Conservation (phyloP, 2,329 filamentous ascomycete species). For the Phialophora expanda region DNA sequence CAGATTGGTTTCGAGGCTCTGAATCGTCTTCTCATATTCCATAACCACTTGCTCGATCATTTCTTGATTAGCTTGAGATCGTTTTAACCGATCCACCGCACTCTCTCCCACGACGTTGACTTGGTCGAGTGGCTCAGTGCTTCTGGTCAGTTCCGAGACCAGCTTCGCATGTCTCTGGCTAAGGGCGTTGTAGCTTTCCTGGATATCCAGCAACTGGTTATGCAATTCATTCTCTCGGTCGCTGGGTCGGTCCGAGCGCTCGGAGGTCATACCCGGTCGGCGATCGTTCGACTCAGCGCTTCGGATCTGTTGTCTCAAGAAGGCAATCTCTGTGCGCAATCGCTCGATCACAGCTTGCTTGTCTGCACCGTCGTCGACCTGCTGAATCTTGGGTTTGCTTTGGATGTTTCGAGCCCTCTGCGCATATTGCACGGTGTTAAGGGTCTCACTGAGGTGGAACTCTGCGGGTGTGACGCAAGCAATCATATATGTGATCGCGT, state of each 20-base stretch:
- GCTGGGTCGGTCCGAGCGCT: constrained; percentile 77
- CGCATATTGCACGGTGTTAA: constrained; percentile 97
- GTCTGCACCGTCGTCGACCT: constrained; percentile 84
- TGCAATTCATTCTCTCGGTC: constrained; percentile 90
- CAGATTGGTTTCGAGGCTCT: constrained; percentile 86
- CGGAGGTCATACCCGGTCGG: constrained; percentile 61
- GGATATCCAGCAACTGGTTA: constrained; percentile 87
- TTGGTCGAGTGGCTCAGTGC: constrained; percentile 65
- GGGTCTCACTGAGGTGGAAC: constrained; percentile 94
- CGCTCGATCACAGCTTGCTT: constrained; percentile 93
- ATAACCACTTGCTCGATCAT: constrained; percentile 95
- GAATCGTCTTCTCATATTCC: constrained; percentile 98
- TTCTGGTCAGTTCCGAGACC: constrained; percentile 89
- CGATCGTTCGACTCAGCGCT: constrained; percentile 73
- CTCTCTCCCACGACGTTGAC: constrained; percentile 71
- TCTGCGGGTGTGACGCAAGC: constrained; percentile 96
- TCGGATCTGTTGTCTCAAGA: constrained; percentile 90
- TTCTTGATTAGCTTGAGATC: constrained; percentile 93
- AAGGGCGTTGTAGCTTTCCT: constrained; percentile 92
- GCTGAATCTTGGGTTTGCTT: constrained; percentile 95
- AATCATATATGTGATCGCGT: constrained; percentile 99
- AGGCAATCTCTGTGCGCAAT: constrained; percentile 89
- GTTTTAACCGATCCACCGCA: constrained; percentile 84
- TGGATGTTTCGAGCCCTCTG: constrained; percentile 95
- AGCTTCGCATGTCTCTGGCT: constrained; percentile 94